Evolutionary conservation across 2,329 filamentous ascomycete genomes (phyloP).

Genomic region (Sordariomycetes sp.): DNA sequence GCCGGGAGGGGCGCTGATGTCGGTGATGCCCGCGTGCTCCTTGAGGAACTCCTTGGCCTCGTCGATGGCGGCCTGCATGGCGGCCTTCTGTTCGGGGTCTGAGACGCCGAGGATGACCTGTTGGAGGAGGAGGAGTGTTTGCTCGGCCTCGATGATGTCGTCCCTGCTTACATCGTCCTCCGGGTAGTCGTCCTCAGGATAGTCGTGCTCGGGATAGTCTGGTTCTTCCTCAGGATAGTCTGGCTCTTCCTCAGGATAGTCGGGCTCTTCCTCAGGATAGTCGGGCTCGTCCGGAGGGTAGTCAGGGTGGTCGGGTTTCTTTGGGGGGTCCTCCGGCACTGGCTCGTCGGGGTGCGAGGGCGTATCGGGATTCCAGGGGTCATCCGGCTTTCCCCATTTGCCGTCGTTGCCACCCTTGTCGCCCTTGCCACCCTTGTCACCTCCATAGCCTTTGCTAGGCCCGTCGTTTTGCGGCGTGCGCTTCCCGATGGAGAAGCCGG

Average conservation of each 20-base stretch:
- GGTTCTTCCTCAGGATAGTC: no score
- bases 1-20: not conserved
- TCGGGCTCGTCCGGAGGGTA: not conserved
- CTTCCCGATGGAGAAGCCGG: slow-evolving; percentile 1
- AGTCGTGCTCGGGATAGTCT: no score
- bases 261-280: not conserved
- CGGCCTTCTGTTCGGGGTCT: not conserved
- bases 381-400: not conserved
- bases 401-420: not conserved
- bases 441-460: not conserved
- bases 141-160: slow-evolving; percentile 6
- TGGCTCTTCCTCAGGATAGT: no score
- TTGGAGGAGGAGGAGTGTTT: slow-evolving; percentile 3
- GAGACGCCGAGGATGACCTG: slow-evolving; percentile 1
- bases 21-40: not conserved
- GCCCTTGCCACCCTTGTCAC: not conserved
- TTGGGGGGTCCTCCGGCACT: not conserved
- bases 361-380: not conserved
- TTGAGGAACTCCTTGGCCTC: slow-evolving; percentile 4
- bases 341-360: no score
- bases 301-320: not conserved
- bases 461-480: not conserved
- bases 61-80: slow-evolving; percentile 1
- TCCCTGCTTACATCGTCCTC: not conserved
- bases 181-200: no score